Conservation (phyloP, 2,329 filamentous ascomycete species). For the Fusarium duplospermum region DNA sequence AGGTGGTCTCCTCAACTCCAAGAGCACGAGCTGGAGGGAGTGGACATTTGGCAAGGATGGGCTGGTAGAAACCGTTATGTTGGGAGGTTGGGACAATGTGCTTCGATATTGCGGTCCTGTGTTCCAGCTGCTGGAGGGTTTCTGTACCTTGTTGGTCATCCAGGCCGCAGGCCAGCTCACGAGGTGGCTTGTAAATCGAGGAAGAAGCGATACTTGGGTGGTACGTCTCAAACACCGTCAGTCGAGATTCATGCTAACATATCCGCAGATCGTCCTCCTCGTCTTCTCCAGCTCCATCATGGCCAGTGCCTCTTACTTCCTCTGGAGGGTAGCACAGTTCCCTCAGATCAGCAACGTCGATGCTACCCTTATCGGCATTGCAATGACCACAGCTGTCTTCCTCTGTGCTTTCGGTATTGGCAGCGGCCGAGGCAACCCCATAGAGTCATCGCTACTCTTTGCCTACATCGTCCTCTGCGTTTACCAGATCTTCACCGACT, state of each 20-base stretch:
- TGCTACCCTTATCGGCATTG: slow-evolving; percentile 90
- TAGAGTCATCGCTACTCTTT: slow-evolving; percentile 94
- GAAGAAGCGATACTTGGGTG: slow-evolving; percentile 96
- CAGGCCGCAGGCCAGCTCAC: slow-evolving; percentile 95
- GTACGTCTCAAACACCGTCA: slow-evolving; percentile 62
- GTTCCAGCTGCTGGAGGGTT: slow-evolving; percentile 95
- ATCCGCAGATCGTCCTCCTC: slow-evolving; percentile 82
- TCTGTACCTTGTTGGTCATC: slow-evolving; percentile 95
- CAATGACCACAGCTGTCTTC: slow-evolving; percentile 92
- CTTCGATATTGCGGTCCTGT: slow-evolving; percentile 91
- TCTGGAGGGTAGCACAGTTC: slow-evolving; percentile 94
- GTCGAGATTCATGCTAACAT: slow-evolving; percentile 48
- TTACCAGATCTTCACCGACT: slow-evolving; percentile 99
- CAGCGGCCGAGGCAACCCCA: slow-evolving; percentile 91
- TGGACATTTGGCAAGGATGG: slow-evolving; percentile 92
- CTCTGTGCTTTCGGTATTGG: slow-evolving; percentile 94
- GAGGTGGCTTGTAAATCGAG: slow-evolving; percentile 92
- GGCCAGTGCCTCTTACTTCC: slow-evolving; percentile 93
- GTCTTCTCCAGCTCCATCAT: slow-evolving; percentile 91
- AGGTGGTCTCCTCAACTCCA: slow-evolving; percentile 70
- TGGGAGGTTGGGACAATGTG: slow-evolving; percentile 90
- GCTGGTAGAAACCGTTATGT: slow-evolving; percentile 80
- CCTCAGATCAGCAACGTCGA: slow-evolving; percentile 93
- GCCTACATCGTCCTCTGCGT: slow-evolving; percentile 98
- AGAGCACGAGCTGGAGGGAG: slow-evolving; percentile 76